Evolutionary conservation across 106 monocot species (phyloP).

Genomic region (Hemerocallis citrina): DNA sequence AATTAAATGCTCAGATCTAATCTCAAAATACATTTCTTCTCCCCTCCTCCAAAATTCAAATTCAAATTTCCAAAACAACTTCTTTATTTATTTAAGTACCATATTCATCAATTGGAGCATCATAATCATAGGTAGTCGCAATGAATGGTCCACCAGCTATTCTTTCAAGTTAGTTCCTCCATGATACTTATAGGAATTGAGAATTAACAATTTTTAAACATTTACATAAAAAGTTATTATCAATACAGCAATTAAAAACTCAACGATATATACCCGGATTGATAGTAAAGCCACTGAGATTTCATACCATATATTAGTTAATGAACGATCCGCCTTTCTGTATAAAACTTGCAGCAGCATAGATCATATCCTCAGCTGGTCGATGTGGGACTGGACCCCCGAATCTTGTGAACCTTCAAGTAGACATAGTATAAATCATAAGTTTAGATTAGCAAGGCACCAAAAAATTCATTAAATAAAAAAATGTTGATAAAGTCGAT

Average conservation of each 20-base stretch:
- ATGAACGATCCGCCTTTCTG: constrained; percentile 94
- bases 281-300: background rate
- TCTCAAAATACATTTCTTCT: no score
- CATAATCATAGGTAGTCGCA: constrained; percentile 26
- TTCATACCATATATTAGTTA: constrained; percentile 95
- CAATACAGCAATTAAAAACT: background rate
- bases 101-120: constrained; percentile 32
- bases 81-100: no score
- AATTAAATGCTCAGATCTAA: no score
- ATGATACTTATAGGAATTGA: no score
- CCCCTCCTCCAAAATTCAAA: no score
- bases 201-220: no score
- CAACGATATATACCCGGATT: no score
- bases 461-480: background rate
- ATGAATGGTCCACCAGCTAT: constrained; percentile 29
- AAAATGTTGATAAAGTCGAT: background rate
- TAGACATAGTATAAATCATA: background rate
- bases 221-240: no score
- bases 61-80: no score
- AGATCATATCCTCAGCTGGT: constrained; percentile 87
- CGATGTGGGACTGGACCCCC: constrained; percentile 78
- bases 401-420: constrained; percentile 78
- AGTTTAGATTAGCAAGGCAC: no score
- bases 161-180: constrained; percentile 24
- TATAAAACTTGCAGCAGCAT: constrained; percentile 75